Percentiles rank a stretch among this genome's conserved stretches.
These are phyloP conservation scores for Nissolia schottii DNA, from an alignment of 306 rosid species.

Conservation along the genomic window DNA sequence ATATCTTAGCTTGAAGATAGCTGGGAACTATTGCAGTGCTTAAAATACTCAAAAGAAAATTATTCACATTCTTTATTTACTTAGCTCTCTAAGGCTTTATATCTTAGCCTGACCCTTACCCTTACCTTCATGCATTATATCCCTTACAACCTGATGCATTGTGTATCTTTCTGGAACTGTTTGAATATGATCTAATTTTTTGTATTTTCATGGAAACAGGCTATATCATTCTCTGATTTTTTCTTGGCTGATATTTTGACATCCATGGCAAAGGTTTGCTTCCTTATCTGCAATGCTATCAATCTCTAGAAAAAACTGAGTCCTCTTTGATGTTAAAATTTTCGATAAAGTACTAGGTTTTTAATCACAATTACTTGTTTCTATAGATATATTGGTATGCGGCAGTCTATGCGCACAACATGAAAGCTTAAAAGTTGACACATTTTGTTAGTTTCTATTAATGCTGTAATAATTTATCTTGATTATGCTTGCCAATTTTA, in stretches of 20 bases:
- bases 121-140: not conserved
- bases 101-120: slow-evolving; percentile 6
- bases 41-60: not conserved
- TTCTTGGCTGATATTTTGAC: slow-evolving; percentile 96
- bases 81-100: not conserved
- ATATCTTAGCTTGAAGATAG: slow-evolving; percentile 15
- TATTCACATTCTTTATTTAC: not conserved
- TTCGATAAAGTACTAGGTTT: slow-evolving; percentile 10
- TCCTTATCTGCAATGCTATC: slow-evolving; percentile 11
- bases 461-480: not conserved
- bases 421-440: slow-evolving; percentile 16
- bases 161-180: slow-evolving; percentile 6
- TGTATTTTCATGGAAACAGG: slow-evolving; percentile 52
- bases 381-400: too few species aligned
- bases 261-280: slow-evolving; percentile 87
- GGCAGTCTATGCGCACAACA: not conserved
- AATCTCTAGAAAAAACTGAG: slow-evolving; percentile 10
- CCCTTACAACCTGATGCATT: not conserved
- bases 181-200: slow-evolving; percentile 22
- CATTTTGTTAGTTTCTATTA: slow-evolving; percentile 13
- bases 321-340: not conserved
- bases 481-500: slow-evolving; percentile 15
- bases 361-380: not conserved
- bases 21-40: not conserved
- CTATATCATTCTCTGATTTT: slow-evolving; percentile 87